Evolutionary conservation across 169 alveolate species (phyloP), one percentile per base, ranked within the genome.

Genomic region (Plasmodium berghei): DNA sequence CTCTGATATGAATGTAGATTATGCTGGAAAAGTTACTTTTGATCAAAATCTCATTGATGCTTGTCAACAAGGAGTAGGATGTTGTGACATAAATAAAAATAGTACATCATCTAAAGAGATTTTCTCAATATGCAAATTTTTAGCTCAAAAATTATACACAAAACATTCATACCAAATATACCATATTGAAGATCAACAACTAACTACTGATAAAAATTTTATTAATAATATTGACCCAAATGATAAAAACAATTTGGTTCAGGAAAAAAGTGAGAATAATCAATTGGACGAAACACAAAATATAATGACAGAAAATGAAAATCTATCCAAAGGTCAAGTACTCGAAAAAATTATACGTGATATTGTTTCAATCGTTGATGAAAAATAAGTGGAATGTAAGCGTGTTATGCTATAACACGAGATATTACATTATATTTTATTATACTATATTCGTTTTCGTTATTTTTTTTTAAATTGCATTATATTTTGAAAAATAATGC

Each of bases 21-120:
- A 92, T 90, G 90, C 94, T 1, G 95, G 94, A 18, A 59, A 61
- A 45, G 73, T 95, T 12, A 95, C 96, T 9, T 91, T 94, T 70
- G 94, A 95, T 80, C 92, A 72, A 40, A 67, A 58, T 59, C 83
- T 92, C 34, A 77, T 94, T 46, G 90, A 72, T 58, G 96, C 94
- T 5, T 92, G 95, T 67, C 94, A 92, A 34, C 69, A 72, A 45
- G 96, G 96, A 8, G 18, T 67, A 20, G 90, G 94, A 14, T 86
- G 92, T 18, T 87, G 92, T 62, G 93, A 87, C 49, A 22, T 86
- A 42, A 83, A 74, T 63, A 54, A 66, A 8, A 26, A 20, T 22
- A 73, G 92, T 42, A 24, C 73, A 9, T 69, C 95, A 54, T 87
- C 95, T n/a, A 77, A 42, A n/a, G 95, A 63, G 64, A 77, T 92